phyloP scores from a whole-genome alignment of 1,284 basidiomycete species.

The Melanopsichium pennsylvanicum region DNA sequence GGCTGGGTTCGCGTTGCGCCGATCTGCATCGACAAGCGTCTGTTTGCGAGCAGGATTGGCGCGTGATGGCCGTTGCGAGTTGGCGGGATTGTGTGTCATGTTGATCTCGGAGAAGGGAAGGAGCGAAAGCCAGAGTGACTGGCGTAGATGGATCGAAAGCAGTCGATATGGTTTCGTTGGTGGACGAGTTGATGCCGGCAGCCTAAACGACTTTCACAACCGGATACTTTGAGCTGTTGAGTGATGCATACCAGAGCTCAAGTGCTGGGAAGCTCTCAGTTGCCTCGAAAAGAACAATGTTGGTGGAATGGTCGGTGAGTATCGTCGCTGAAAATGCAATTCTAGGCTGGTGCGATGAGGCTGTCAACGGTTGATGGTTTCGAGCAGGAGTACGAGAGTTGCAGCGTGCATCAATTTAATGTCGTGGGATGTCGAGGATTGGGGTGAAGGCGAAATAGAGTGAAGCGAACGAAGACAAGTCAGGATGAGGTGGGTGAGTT shows the following conservation, averaged over 20 bases:
- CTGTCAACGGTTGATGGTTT: too few relatives aligned
- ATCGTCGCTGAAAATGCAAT: too few relatives aligned
- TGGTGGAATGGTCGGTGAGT: not conserved
- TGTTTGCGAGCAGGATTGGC: slow-evolving; percentile 13
- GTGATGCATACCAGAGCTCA: slow-evolving; percentile 5
- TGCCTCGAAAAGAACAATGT: not conserved
- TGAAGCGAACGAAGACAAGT: too few relatives aligned
- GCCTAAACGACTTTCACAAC: slow-evolving; percentile 12
- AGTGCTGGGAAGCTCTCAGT: slow-evolving; percentile 20
- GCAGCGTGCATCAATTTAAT: too few relatives aligned
- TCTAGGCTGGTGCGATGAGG: too few relatives aligned
- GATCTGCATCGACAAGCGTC: slow-evolving; percentile 14
- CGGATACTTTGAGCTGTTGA: not conserved
- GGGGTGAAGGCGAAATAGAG: too few relatives aligned
- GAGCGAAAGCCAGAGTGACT: not conserved
- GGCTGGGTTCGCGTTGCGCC: slow-evolving; percentile 6
- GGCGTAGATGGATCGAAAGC: not conserved
- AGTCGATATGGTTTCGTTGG: slow-evolving; percentile 5
- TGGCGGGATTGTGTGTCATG: slow-evolving; percentile 17
- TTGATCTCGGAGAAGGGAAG: too few relatives aligned
- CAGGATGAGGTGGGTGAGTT: not conserved
- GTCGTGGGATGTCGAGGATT: not conserved
- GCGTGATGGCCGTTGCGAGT: slow-evolving; percentile 18
- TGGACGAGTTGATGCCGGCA: slow-evolving; percentile 8
- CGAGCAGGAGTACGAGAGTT: too few relatives aligned